Percentiles rank a stretch among this genome's conserved stretches.
Evolutionary conservation across 352 stramenopile genomes (phyloP).

Genomic region (Pythium guiyangense): DNA sequence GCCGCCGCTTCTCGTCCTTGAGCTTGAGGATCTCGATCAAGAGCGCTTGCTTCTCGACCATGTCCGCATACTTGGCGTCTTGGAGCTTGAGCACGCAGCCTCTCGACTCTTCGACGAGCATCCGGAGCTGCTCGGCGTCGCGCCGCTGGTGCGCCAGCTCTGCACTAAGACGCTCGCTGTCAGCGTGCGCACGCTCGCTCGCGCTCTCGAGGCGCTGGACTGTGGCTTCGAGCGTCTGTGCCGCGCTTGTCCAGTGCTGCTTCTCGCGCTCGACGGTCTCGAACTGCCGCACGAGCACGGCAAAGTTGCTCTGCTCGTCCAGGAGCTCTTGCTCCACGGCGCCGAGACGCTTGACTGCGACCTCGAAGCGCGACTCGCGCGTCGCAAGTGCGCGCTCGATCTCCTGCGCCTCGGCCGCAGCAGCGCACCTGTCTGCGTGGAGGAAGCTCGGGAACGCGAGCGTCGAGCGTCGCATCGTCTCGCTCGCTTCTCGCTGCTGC

Average conservation of each 20-base stretch:
- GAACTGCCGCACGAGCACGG: conserved; percentile 54
- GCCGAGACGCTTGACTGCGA: conserved; percentile 47
- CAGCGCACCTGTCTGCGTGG: conserved; percentile 44
- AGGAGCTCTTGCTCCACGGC: conserved; percentile 56
- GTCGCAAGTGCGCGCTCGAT: conserved; percentile 20
- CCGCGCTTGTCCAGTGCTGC: background rate
- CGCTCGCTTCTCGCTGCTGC: conserved; percentile 10
- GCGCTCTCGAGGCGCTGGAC: background rate
- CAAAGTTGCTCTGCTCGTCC: conserved; percentile 71
- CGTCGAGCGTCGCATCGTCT: conserved; percentile 8
- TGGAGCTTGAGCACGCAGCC: conserved; percentile 6
- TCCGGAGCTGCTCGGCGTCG: background rate
- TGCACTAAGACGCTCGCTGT: background rate
- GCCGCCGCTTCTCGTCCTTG: conserved; percentile 33
- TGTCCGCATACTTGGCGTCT: conserved; percentile 17
- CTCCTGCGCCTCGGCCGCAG: conserved; percentile 16
- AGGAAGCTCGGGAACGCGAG: conserved; percentile 41
- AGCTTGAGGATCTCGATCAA: conserved; percentile 43
- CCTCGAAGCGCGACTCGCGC: conserved; percentile 22
- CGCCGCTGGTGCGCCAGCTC: background rate
- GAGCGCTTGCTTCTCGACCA: conserved; percentile 39
- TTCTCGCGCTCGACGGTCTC: conserved; percentile 39
- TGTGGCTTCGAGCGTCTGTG: background rate
- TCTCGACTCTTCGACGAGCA: background rate
- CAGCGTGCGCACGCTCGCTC: background rate